A percentile compares a stretch with the other conserved stretches of the same genome.
Evolutionary conservation across 2,329 filamentous ascomycete species (phyloP).

Genomic region (Cadophora sp.): DNA sequence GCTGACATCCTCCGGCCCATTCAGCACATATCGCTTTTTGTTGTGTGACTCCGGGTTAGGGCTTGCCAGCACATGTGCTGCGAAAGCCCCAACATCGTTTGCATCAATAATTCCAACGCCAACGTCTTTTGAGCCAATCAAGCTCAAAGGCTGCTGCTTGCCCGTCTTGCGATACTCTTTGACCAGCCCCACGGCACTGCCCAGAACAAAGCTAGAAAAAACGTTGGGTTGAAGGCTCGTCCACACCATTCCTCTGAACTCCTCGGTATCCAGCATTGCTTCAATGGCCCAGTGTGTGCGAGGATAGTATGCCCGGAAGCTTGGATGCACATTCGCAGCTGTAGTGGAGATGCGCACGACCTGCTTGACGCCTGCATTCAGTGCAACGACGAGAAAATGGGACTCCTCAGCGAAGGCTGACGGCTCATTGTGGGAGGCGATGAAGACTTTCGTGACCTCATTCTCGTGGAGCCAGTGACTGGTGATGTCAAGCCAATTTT

Average conservation of each 20-base stretch:
- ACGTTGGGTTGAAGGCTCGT: constrained; percentile 50
- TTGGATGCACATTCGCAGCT: constrained; percentile 46
- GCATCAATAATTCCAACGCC: constrained; percentile 44
- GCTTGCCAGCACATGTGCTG: constrained; percentile 46
- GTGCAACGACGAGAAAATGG: constrained; percentile 45
- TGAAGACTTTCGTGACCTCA: constrained; percentile 47
- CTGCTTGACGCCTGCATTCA: constrained; percentile 49
- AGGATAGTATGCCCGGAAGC: constrained; percentile 46
- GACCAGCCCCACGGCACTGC: constrained; percentile 41
- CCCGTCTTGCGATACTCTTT: constrained; percentile 46
- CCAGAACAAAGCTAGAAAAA: constrained; percentile 40
- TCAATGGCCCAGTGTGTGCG: constrained; percentile 52
- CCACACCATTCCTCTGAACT: constrained; percentile 47
- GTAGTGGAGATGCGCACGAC: constrained; percentile 52
- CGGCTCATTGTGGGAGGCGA: constrained; percentile 48
- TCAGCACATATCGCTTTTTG: constrained; percentile 47
- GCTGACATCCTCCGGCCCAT: constrained; percentile 49
- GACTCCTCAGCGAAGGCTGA: constrained; percentile 51
- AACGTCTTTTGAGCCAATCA: constrained; percentile 42
- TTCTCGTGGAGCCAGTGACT: constrained; percentile 49
- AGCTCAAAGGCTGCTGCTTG: constrained; percentile 40
- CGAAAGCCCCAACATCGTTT: constrained; percentile 46
- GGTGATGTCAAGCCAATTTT: constrained; percentile 43
- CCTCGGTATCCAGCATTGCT: constrained; percentile 45
- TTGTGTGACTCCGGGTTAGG: constrained; percentile 43